phyloP scores from a whole-genome alignment of 805 yeast genomes.

The Wickerhamiella parazyma region DNA sequence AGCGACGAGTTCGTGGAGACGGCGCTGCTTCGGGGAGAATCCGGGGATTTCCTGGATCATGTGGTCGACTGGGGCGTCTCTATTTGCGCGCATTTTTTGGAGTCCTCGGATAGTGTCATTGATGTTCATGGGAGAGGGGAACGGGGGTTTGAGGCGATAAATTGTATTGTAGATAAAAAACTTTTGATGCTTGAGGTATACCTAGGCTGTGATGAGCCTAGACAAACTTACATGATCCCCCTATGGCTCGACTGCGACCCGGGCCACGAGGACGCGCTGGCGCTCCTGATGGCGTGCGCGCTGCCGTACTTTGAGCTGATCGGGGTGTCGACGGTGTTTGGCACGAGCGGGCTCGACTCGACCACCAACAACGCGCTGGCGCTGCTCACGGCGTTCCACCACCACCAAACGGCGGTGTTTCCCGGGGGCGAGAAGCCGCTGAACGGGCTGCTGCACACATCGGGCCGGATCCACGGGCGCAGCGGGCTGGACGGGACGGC shows the following conservation, averaged over 20 bases:
- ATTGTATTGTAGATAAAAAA: too few species aligned
- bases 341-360: slow-evolving; percentile 48
- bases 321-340: slow-evolving; percentile 67
- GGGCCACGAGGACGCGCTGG: slow-evolving; percentile 80
- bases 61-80: slow-evolving; percentile 74
- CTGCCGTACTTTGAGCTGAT: slow-evolving; percentile 44
- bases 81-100: slow-evolving; percentile 43
- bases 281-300: slow-evolving; percentile 48
- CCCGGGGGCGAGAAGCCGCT: slow-evolving; percentile 52
- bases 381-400: slow-evolving; percentile 43
- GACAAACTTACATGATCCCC: slow-evolving; percentile 33
- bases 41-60: slow-evolving; percentile 67
- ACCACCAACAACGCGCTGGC: slow-evolving; percentile 62
- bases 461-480: slow-evolving; percentile 57
- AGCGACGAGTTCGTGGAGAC: slow-evolving; percentile 67
- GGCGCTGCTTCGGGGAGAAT: slow-evolving; percentile 24
- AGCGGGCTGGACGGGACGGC: slow-evolving; percentile 68
- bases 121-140: too few species aligned
- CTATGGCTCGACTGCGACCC: slow-evolving; percentile 89
- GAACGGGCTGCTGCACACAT: slow-evolving; percentile 34
- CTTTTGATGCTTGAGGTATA: too few species aligned
- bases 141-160: neutral
- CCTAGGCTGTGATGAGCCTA: too few species aligned
- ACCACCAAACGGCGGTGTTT: slow-evolving; percentile 44
- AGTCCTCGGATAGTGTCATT: neutral